Percentiles rank a stretch among this genome's conserved stretches.
These are phyloP conservation scores for Symmetrospora coprosmae DNA, from an alignment of 768 basidiomycete genomes.

Conservation along the genomic window DNA sequence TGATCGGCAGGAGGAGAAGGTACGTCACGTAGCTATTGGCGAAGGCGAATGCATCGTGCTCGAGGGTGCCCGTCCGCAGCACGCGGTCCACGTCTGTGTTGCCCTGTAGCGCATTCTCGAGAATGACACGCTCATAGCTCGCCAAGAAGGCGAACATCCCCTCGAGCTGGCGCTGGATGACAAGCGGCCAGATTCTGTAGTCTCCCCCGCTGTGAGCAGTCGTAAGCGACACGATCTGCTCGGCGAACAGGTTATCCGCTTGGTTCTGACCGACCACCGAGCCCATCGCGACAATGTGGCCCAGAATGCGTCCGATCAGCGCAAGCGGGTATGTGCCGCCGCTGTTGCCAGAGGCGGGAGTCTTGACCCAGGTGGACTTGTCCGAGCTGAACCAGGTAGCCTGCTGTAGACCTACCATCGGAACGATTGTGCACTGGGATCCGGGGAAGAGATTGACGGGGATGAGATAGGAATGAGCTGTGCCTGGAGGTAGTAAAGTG, in stretches of 20 bases:
- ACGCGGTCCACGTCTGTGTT: neutral
- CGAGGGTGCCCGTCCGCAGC: neutral
- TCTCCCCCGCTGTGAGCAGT: neutral
- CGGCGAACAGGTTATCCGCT: neutral
- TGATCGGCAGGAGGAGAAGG: neutral
- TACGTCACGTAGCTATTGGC: neutral
- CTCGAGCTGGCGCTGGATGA: neutral
- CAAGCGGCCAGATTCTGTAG: neutral
- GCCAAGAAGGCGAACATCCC: constrained; percentile 9
- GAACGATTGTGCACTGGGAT: neutral
- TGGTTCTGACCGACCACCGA: neutral
- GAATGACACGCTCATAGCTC: neutral
- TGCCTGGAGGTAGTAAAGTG: too few species aligned
- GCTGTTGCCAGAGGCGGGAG: too few species aligned
- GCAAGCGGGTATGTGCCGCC: neutral
- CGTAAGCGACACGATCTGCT: neutral
- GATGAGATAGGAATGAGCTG: too few species aligned
- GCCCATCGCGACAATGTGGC: neutral
- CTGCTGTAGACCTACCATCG: neutral
- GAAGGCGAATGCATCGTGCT: neutral
- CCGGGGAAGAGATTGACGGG: too few species aligned
- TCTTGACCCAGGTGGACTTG: neutral
- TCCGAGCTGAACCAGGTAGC: neutral
- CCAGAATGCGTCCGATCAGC: neutral
- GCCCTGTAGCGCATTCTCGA: neutral